Percentiles rank a stretch among this genome's conserved stretches.
Conservation (phyloP, 2,329 filamentous ascomycete species). For the Scleromitrula shiraiana region DNA sequence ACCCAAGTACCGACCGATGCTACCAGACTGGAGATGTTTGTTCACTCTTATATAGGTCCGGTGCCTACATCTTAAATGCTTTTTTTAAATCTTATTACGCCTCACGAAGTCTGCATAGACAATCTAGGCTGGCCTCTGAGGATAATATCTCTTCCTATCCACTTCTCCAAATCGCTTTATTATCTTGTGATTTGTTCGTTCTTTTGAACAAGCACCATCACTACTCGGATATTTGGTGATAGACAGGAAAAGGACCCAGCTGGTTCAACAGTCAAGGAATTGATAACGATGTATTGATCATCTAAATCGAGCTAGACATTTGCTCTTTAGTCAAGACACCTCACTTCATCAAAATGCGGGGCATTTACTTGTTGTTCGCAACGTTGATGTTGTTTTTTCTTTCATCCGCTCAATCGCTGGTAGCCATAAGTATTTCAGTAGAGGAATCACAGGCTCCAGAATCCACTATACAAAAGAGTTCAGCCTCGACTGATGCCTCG, state of each 20-base stretch:
- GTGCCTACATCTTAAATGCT: slow-evolving; percentile 3
- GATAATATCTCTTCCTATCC: too few species aligned
- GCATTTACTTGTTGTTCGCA: slow-evolving; percentile 10
- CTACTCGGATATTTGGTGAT: neutral
- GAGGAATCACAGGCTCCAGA: neutral
- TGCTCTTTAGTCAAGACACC: slow-evolving; percentile 1
- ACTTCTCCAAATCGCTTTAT: slow-evolving; percentile 26
- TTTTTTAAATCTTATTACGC: slow-evolving; percentile 1
- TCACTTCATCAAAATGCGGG: slow-evolving; percentile 12
- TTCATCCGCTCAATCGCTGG: slow-evolving; percentile 7
- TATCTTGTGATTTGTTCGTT: slow-evolving; percentile 26
- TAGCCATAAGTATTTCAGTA: neutral
- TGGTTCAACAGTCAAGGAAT: slow-evolving; percentile 3
- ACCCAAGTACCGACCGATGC: neutral
- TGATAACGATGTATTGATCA: slow-evolving; percentile 8
- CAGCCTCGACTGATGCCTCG: neutral
- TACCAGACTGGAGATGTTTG: neutral
- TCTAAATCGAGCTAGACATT: slow-evolving; percentile 4
- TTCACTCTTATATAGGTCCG: slow-evolving; percentile 7
- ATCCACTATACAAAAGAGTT: neutral
- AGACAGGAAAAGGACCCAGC: slow-evolving; percentile 5
- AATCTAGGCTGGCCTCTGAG: slow-evolving; percentile 19
- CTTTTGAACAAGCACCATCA: slow-evolving; percentile 23
- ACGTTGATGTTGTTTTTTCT: slow-evolving; percentile 7
- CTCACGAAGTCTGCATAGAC: slow-evolving; percentile 1